phyloP scores from a whole-genome alignment of 805 yeast species.

The Pachysolen tannophilus region DNA sequence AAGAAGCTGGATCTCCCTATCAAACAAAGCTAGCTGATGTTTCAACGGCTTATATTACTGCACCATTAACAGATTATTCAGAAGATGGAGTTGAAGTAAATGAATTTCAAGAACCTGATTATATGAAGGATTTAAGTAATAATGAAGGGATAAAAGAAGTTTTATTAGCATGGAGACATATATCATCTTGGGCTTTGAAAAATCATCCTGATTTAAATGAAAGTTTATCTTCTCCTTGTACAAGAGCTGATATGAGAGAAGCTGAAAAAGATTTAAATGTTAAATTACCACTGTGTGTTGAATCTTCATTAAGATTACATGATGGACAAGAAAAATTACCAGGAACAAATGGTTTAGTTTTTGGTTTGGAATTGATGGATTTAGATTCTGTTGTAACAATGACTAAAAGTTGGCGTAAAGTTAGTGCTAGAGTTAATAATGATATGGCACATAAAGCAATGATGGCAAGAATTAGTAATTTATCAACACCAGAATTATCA shows the following conservation, averaged over 20 bases:
- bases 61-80: conserved; percentile 14
- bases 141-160: conserved; percentile 59
- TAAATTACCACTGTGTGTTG: conserved; percentile 65
- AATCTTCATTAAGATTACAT: conserved; percentile 63
- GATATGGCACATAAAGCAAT: conserved; percentile 13
- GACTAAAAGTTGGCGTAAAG: conserved; percentile 77
- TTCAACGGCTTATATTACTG: conserved; percentile 9
- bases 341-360: conserved; percentile 62
- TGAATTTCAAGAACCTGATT: conserved; percentile 26
- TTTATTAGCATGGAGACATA: conserved; percentile 75
- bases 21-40: conserved; percentile 29
- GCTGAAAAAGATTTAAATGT: conserved; percentile 74
- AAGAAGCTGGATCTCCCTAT: conserved; percentile 18
- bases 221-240: conserved; percentile 63
- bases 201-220: conserved; percentile 65
- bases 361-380: conserved; percentile 70
- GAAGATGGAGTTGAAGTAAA: conserved; percentile 23
- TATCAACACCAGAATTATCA: conserved; percentile 13
- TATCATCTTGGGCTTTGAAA: conserved; percentile 64
- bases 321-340: conserved; percentile 83
- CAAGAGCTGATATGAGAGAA: conserved; percentile 62
- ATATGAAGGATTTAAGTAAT: conserved; percentile 12
- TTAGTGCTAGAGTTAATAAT: conserved; percentile 37
- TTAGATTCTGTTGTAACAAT: conserved; percentile 69
- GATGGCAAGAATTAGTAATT: conserved; percentile 6